These are phyloP conservation scores for Mycena belliarum DNA, from an alignment of 768 basidiomycete genomes.

Conservation along the genomic window DNA sequence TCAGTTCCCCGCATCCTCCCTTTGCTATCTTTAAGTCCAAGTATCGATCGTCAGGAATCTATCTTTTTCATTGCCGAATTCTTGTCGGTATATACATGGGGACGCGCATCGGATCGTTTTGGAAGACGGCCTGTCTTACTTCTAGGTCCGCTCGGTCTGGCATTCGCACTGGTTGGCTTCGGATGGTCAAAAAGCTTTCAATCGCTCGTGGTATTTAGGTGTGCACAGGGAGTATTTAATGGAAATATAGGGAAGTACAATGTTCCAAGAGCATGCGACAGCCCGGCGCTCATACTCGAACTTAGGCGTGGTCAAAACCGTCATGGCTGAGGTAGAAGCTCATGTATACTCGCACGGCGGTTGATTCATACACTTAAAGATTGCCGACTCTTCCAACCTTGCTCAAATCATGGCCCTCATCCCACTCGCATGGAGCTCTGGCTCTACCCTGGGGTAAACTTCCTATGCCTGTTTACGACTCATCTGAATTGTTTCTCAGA, in stretches of 20 bases:
- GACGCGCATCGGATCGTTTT: conserved; percentile 31
- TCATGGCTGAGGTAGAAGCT: conserved; percentile 28
- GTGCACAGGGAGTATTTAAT: conserved; percentile 31
- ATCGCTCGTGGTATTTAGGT: conserved; percentile 27
- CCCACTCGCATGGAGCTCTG: conserved; percentile 23
- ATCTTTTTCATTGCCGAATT: conserved; percentile 32
- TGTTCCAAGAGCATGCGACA: too few relatives aligned
- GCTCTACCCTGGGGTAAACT: conserved; percentile 22
- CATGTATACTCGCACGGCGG: neutral
- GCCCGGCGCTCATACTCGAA: neutral
- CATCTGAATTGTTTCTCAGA: conserved; percentile 1
- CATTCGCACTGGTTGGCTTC: conserved; percentile 30
- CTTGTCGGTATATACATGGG: conserved; percentile 29
- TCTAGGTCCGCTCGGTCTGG: conserved; percentile 31
- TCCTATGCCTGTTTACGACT: neutral
- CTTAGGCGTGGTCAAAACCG: conserved; percentile 30
- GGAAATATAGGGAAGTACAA: conserved; percentile 24
- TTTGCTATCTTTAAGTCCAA: neutral
- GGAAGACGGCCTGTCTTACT: conserved; percentile 34
- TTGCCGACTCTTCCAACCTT: conserved; percentile 22
- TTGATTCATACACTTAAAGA: conserved; percentile 3
- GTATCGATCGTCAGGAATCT: conserved; percentile 24
- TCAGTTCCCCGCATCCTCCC: conserved; percentile 1
- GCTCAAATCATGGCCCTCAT: conserved; percentile 23
- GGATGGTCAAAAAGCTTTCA: conserved; percentile 30